phyloP scores from a whole-genome alignment of 2,329 filamentous ascomycete genomes.

The Aspergillus ochraceus region DNA sequence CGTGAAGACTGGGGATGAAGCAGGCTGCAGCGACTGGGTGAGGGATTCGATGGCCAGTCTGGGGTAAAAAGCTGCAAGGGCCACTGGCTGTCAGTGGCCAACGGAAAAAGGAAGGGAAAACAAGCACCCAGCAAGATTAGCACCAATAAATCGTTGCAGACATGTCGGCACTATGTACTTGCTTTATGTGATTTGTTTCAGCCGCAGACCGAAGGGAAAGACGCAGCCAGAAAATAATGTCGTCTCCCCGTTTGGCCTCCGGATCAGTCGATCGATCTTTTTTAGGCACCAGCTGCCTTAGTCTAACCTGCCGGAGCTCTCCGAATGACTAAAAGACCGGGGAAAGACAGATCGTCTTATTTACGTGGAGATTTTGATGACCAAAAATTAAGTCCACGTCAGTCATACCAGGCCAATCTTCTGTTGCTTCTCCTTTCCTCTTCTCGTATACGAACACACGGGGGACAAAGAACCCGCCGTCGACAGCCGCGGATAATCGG shows the following conservation, averaged over 20 bases:
- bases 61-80: slow-evolving; percentile 1
- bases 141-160: not conserved
- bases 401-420: not conserved
- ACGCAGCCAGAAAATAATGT: not conserved
- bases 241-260: not conserved
- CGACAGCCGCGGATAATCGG: not conserved
- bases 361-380: not conserved
- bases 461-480: not conserved
- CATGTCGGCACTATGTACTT: not conserved
- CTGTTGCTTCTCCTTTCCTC: not conserved
- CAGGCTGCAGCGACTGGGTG: not conserved
- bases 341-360: not conserved
- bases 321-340: not conserved
- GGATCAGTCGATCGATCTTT: not conserved
- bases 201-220: not conserved
- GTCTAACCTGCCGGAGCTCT: not conserved
- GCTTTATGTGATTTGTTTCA: not conserved
- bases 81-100: not conserved
- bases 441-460: not conserved
- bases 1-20: not conserved
- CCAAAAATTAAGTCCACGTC: not conserved
- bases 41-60: not conserved
- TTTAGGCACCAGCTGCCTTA: not conserved
- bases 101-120: not conserved
- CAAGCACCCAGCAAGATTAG: not conserved